Base-by-base conservation (phyloP, 106 monocot genomes). In the Allium cepa region DNA sequence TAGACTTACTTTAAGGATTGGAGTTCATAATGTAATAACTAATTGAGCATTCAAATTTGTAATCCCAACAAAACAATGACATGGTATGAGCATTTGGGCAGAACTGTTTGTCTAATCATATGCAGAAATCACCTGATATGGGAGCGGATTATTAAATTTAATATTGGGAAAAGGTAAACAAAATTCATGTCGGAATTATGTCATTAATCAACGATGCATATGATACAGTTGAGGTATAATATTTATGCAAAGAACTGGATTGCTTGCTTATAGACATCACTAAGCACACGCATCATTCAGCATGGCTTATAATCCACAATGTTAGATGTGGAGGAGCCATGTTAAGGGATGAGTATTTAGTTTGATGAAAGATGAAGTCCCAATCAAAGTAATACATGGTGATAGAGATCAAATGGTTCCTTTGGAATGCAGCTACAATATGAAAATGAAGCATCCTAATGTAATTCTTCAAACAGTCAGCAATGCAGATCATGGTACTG, bases 241-340 rank as follows among this genome's bases (percentile, higher is more conserved):
- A 48, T 68, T 51, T 18, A 26, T 63, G 50, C 72, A 94, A 87
- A 79, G 76, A 83, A 64, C 55, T 87, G 5, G 50, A 64, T 62
- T 91, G 75, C 63, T 10, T 71, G 49, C 22, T 83, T 9, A 73
- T 13, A 45, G 94, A 91, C 60, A 26, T 88, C 14, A 85, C 85
- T 0, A 81, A 58, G 79, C 94, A 95, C 75, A 95, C 95, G 7
- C 95, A 95, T 69, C 88, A 84, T 57, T 91, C 95, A 10, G 95
- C 83, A 11, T 95, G 95, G 95, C 87, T 91, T 50, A 95, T 85
- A 4, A 88, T 91, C 85, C 91, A 95, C 73, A 91, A 95, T 66
- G 88, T 91, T 59, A 72, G 91, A 16, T 91, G 95, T 69, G 88
- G 91, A 28, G 88, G 81, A 11, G 85, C 83, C 0, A 86, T 81